Percentiles rank a stretch among this genome's conserved stretches.
Evolutionary conservation across 192 early-diverging fungal species (phyloP).

Genomic region (Rhizophagus clarus): DNA sequence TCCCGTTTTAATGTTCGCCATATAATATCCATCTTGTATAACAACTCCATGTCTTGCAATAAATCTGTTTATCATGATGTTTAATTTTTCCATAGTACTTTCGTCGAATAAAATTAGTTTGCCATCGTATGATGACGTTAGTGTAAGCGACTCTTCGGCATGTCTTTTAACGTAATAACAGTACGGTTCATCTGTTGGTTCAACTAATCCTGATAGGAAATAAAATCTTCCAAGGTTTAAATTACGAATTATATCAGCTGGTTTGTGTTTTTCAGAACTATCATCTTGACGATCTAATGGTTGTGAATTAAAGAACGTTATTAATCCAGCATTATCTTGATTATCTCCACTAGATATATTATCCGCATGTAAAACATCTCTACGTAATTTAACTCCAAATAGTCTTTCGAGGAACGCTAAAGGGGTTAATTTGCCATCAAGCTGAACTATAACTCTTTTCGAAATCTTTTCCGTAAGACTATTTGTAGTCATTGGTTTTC

Average conservation of each 20-base stretch:
- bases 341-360: neutral
- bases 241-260: neutral
- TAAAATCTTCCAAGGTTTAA: slow-evolving; percentile 16
- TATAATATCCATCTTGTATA: neutral
- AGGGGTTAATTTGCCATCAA: slow-evolving; percentile 17
- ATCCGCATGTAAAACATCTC: slow-evolving; percentile 17
- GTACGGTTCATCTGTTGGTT: neutral
- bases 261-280: neutral
- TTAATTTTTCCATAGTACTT: slow-evolving; percentile 3
- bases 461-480: neutral
- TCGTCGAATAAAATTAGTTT: neutral
- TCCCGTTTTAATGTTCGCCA: slow-evolving; percentile 12
- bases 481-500: slow-evolving; percentile 14
- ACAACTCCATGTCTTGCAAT: neutral
- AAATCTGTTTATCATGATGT: slow-evolving; percentile 11
- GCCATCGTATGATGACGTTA: slow-evolving; percentile 18
- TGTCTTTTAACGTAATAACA: slow-evolving; percentile 12
- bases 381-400: slow-evolving; percentile 12
- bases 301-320: neutral
- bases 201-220: neutral
- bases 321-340: neutral
- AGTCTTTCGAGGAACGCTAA: slow-evolving; percentile 16
- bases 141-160: neutral
- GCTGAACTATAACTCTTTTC: neutral
- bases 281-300: neutral